A percentile compares a stretch with the other conserved stretches of the same genome.
Evolutionary conservation across 2,329 filamentous ascomycete genomes (phyloP).

Genomic region (Epicoccum nigrum): DNA sequence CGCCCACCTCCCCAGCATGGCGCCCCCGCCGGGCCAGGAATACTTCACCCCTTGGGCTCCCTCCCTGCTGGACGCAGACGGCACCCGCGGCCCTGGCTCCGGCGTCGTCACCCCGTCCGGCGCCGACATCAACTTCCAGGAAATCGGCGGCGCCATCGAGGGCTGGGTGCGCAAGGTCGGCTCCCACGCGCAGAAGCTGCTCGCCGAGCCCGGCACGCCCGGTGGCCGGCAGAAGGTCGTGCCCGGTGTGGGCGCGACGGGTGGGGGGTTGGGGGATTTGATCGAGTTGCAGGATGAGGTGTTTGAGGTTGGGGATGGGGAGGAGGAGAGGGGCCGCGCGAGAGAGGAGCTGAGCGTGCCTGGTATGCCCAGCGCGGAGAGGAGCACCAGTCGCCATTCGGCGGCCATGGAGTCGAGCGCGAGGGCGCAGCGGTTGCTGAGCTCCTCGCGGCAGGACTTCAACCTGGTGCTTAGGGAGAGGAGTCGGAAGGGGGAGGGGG

Average conservation of each 20-base stretch:
- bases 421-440: slow-evolving; percentile 37
- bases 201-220: slow-evolving; percentile 42
- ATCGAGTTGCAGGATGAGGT: slow-evolving; percentile 72
- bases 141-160: slow-evolving; percentile 85
- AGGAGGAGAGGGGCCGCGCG: slow-evolving; percentile 33
- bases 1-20: slow-evolving; percentile 80
- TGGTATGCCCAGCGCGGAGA: slow-evolving; percentile 7
- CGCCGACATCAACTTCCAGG: slow-evolving; percentile 66
- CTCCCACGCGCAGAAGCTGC: slow-evolving; percentile 58
- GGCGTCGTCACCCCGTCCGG: slow-evolving; percentile 38
- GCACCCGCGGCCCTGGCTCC: slow-evolving; percentile 37
- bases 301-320: slow-evolving; percentile 50
- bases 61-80: slow-evolving; percentile 39
- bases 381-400: slow-evolving; percentile 24
- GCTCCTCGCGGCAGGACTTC: slow-evolving; percentile 37
- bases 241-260: slow-evolving; percentile 48
- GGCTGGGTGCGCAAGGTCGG: slow-evolving; percentile 88
- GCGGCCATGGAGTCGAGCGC: slow-evolving; percentile 2
- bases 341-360: slow-evolving; percentile 12
- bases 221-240: slow-evolving; percentile 40
- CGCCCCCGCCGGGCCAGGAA: slow-evolving; percentile 64
- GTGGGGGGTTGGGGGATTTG: slow-evolving; percentile 64
- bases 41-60: slow-evolving; percentile 51
- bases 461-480: slow-evolving; percentile 40
- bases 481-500: slow-evolving; percentile 28